Base-by-base conservation (phyloP, 2,329 filamentous ascomycete species). In the Pseudopithomyces maydicus region DNA sequence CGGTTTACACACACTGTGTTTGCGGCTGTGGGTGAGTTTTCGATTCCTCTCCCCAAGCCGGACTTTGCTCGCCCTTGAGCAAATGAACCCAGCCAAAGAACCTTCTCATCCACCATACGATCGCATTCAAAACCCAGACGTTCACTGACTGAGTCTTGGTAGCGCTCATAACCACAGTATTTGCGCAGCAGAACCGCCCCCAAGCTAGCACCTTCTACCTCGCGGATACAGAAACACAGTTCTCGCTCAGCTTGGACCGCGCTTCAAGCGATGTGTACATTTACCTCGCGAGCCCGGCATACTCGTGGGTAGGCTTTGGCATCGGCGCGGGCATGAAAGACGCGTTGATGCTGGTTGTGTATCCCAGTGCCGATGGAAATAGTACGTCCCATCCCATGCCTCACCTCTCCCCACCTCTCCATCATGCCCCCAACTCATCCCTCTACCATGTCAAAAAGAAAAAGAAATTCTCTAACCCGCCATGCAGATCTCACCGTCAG, bases 241-340 rank as follows among this genome's bases (percentile, higher is more conserved):
- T 76, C 62, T 74, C 72, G 11, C 17, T 76, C 50, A 74, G 70
- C 26, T 50, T 76, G 39, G 69, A 71, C 6, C 68, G 71, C 12
- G 63, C 71, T 48, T 71, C 71, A 1, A 62, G 56, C n/a, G 72
- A 76, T 67, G 62, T 76, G 11, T 72, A 63, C 54, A 66, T 76
- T 11, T 73, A 73, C 63, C 70, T 73, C 36, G 59, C 68, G 1
- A 67, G 59, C n/a, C 72, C 76, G 7, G 70, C 70, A 14, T 74
- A 77, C 51, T 77, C 77, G 3, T 81, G 79, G 79, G 73, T 79
- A 10, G 78, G 70, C 2, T 71, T 80, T 14, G 79, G 79, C 2
- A 77, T 80, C 56, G 79, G 79, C 3, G 63, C 62, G 33, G 63
- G 67, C 50, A 81, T 81, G 79, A 69, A 68, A 54, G 70, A 77